Conservation (phyloP, 129 eudicot genomes). For the Saposhnikovia divaricata region DNA sequence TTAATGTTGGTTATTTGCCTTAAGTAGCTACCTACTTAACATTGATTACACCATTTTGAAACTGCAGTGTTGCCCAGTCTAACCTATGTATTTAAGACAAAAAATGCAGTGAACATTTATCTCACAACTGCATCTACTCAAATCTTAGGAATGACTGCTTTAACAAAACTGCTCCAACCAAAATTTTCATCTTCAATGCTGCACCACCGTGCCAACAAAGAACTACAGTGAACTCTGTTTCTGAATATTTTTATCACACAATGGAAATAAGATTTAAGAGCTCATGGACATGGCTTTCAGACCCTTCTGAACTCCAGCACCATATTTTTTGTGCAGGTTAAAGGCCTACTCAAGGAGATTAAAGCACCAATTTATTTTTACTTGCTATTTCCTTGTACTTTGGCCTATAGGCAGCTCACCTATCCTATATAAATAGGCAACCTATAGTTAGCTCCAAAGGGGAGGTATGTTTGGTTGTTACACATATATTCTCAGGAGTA, state of each 20-base stretch:
- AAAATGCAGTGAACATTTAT: background rate
- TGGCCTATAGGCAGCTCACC: background rate
- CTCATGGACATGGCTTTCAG: background rate
- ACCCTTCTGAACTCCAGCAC: background rate
- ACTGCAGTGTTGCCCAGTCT: background rate
- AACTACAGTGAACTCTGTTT: background rate
- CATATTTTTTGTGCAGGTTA: background rate
- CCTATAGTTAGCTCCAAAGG: no score
- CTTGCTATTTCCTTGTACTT: background rate
- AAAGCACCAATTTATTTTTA: background rate
- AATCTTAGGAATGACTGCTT: background rate
- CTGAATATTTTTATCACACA: background rate
- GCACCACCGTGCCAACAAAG: background rate
- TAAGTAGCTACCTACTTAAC: background rate
- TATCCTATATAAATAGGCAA: background rate
- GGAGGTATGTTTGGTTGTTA: no score
- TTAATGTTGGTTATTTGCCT: background rate
- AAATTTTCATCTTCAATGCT: background rate
- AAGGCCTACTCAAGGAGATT: background rate
- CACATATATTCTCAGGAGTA: no score
- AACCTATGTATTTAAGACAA: background rate
- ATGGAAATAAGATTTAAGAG: background rate
- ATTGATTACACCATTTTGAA: background rate
- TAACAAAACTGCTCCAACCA: background rate
- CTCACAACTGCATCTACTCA: background rate